These are phyloP conservation scores for Phytopythium litorale DNA, from an alignment of 352 stramenopile species.

Conservation along the genomic window DNA sequence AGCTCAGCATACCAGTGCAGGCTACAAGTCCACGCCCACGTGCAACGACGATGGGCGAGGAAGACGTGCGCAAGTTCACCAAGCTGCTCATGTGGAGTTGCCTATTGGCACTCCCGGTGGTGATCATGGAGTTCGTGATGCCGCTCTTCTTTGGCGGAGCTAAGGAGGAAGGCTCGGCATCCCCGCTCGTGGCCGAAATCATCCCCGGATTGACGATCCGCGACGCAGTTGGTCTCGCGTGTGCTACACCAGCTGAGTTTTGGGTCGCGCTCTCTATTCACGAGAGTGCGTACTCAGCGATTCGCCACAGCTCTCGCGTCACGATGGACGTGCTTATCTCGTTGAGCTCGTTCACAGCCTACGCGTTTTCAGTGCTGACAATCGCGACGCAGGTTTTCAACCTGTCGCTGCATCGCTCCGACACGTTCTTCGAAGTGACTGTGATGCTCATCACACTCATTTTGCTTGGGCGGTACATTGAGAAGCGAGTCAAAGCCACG, in stretches of 20 bases:
- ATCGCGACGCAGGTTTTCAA: constrained; percentile 16
- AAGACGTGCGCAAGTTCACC: constrained; percentile 42
- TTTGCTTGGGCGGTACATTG: constrained; percentile 70
- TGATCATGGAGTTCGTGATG: constrained; percentile 56
- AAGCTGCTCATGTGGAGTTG: constrained; percentile 47
- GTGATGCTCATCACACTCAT: constrained; percentile 68
- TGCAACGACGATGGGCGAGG: constrained; percentile 29
- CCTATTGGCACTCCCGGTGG: constrained; percentile 46
- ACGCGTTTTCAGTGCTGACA: constrained; percentile 54
- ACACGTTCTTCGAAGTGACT: constrained; percentile 77
- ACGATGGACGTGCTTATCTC: constrained; percentile 82
- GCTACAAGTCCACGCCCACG: constrained; percentile 44
- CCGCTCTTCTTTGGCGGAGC: constrained; percentile 23
- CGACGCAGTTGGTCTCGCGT: constrained; percentile 51
- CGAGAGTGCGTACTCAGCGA: constrained; percentile 52
- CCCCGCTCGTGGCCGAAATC: constrained; percentile 13
- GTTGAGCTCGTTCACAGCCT: constrained; percentile 61
- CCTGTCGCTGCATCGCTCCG: constrained; percentile 23
- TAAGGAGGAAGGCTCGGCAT: constrained; percentile 17
- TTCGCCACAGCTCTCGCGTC: constrained; percentile 56
- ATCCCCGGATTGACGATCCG: constrained; percentile 43
- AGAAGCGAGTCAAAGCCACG: constrained; percentile 64
- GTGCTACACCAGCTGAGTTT: constrained; percentile 65
- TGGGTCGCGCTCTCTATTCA: constrained; percentile 64
- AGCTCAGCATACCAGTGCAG: constrained; percentile 43